Conservation (phyloP, 257 asterid species). For the Nyctanthes arbortristis region DNA sequence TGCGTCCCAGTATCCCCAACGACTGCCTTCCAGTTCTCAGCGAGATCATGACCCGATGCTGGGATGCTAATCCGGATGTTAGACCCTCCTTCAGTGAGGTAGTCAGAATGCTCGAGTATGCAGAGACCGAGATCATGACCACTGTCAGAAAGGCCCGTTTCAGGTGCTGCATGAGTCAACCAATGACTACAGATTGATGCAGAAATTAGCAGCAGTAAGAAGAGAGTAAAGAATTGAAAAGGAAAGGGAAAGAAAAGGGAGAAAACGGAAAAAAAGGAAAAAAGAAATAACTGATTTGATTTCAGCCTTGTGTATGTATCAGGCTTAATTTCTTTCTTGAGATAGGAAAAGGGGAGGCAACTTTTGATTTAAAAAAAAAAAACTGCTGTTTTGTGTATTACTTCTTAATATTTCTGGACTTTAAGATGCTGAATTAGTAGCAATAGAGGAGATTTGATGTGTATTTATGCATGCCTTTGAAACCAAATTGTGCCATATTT, state of each 20-base stretch:
- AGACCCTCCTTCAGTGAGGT: slow-evolving; percentile 65
- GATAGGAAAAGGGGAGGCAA: slow-evolving; percentile 37
- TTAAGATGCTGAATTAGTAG: slow-evolving; percentile 51
- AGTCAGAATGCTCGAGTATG: slow-evolving; percentile 69
- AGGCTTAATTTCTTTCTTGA: slow-evolving; percentile 37
- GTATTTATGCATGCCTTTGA: slow-evolving; percentile 41
- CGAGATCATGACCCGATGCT: slow-evolving; percentile 67
- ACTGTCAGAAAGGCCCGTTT: slow-evolving; percentile 72
- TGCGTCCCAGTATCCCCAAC: slow-evolving; percentile 61
- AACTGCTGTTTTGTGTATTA: slow-evolving; percentile 39
- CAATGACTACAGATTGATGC: slow-evolving; percentile 60
- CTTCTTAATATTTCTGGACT: slow-evolving; percentile 30
- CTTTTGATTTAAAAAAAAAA: slow-evolving; percentile 27
- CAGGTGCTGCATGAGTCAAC: slow-evolving; percentile 72
- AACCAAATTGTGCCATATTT: slow-evolving; percentile 15
- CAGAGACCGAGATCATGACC: slow-evolving; percentile 65
- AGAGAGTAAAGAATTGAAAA: slow-evolving; percentile 22
- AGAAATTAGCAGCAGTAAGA: slow-evolving; percentile 27
- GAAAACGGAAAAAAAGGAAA: not conserved
- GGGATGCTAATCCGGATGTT: slow-evolving; percentile 61
- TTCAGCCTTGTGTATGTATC: slow-evolving; percentile 54
- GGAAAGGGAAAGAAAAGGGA: not conserved
- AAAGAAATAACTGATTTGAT: slow-evolving; percentile 23
- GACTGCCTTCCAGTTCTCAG: slow-evolving; percentile 61
- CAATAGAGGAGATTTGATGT: slow-evolving; percentile 48